A percentile compares a stretch with the other conserved stretches of the same genome.
These are phyloP conservation scores for Lasiodiplodia gonubiensis DNA, from an alignment of 2,329 filamentous ascomycete genomes.

Conservation along the genomic window DNA sequence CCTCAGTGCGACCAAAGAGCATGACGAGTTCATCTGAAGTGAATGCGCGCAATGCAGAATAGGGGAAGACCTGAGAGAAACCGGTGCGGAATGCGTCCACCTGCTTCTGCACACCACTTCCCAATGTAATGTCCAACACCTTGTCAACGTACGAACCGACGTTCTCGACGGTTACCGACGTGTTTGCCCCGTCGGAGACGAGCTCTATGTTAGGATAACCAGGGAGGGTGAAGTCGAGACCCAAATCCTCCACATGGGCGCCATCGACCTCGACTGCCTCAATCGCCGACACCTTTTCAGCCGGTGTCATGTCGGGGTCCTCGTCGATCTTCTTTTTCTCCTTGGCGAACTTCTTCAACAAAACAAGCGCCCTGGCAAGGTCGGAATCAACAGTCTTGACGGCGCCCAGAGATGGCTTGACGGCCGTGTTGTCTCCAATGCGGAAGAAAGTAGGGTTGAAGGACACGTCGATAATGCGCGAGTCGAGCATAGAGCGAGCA, in stretches of 20 bases:
- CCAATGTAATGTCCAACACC: slow-evolving; percentile 89
- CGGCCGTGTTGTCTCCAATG: slow-evolving; percentile 73
- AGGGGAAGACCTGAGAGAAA: slow-evolving; percentile 96
- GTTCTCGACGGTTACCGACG: slow-evolving; percentile 83
- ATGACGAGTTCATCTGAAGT: slow-evolving; percentile 94
- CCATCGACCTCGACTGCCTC: slow-evolving; percentile 75
- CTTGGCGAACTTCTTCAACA: slow-evolving; percentile 83
- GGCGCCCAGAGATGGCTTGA: slow-evolving; percentile 84
- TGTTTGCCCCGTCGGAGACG: slow-evolving; percentile 73
- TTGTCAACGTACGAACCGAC: slow-evolving; percentile 87
- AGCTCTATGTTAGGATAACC: slow-evolving; percentile 89
- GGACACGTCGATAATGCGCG: slow-evolving; percentile 94
- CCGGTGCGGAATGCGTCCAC: slow-evolving; percentile 88
- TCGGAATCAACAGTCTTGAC: slow-evolving; percentile 88
- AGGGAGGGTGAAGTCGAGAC: slow-evolving; percentile 92
- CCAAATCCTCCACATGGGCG: slow-evolving; percentile 81
- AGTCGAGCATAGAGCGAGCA: slow-evolving; percentile 96
- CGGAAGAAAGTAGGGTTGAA: slow-evolving; percentile 99
- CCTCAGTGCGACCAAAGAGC: slow-evolving; percentile 88
- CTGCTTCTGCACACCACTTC: slow-evolving; percentile 84
- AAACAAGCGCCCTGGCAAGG: slow-evolving; percentile 81
- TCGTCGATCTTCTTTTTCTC: slow-evolving; percentile 84
- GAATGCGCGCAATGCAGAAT: slow-evolving; percentile 88
- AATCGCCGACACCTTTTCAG: slow-evolving; percentile 73
- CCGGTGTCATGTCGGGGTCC: slow-evolving; percentile 66